Evolutionary conservation across 495 filamentous ascomycete genomes (phyloP).

Genomic region (Parathielavia appendiculata): DNA sequence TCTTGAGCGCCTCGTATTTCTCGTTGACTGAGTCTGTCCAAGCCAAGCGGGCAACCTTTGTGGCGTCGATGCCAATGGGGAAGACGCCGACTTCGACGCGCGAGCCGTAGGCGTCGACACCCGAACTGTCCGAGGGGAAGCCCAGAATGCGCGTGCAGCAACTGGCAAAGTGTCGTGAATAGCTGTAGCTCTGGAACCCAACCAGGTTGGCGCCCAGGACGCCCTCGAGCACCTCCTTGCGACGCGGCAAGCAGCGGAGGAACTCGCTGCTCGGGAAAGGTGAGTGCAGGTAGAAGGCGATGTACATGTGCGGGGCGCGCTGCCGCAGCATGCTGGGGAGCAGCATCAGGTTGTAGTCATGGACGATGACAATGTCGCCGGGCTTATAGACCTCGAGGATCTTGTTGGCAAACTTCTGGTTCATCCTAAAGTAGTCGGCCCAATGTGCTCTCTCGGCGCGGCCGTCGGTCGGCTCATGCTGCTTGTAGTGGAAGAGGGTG

Average conservation of each 20-base stretch:
- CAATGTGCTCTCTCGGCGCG: conserved; percentile 73
- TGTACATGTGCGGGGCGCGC: conserved; percentile 73
- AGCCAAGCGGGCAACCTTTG: conserved; percentile 61
- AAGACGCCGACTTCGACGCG: conserved; percentile 86
- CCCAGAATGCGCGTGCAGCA: conserved; percentile 84
- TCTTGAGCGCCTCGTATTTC: conserved; percentile 61
- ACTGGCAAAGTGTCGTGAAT: conserved; percentile 84
- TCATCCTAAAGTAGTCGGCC: conserved; percentile 84
- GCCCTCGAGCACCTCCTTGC: conserved; percentile 83
- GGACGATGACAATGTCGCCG: conserved; percentile 83
- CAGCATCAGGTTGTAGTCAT: conserved; percentile 87
- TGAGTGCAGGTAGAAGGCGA: conserved; percentile 86
- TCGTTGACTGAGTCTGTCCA: conserved; percentile 63
- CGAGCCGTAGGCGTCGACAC: conserved; percentile 81
- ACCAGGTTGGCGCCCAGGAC: conserved; percentile 85
- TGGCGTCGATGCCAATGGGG: conserved; percentile 83
- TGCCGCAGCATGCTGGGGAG: conserved; percentile 81
- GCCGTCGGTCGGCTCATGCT: conserved; percentile 81
- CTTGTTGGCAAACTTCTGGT: conserved; percentile 79
- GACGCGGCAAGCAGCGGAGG: conserved; percentile 72
- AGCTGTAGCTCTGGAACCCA: conserved; percentile 89
- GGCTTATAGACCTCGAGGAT: conserved; percentile 82
- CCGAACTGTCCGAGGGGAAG: conserved; percentile 71
- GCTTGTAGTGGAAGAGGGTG: conserved; percentile 88
- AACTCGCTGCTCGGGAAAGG: conserved; percentile 95